These are phyloP conservation scores for Macroventuria anomochaeta DNA, from an alignment of 2,329 filamentous ascomycete genomes.

Conservation along the genomic window DNA sequence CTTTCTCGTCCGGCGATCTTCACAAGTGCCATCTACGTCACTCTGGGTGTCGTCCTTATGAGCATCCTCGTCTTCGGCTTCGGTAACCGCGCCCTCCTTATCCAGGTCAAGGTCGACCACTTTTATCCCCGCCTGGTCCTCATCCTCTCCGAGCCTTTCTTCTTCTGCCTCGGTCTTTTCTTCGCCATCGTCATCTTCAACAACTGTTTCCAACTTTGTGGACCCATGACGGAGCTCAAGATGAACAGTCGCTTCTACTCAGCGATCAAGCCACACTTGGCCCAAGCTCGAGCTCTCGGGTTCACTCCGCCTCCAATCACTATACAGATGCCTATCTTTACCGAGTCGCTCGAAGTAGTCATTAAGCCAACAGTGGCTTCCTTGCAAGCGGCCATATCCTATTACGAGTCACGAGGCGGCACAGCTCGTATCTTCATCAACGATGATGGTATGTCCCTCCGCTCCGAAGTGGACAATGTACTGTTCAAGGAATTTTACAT, in stretches of 20 bases:
- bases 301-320: conserved; percentile 67
- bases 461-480: conserved; percentile 53
- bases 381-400: conserved; percentile 67
- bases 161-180: conserved; percentile 83
- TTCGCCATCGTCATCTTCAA: conserved; percentile 80
- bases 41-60: conserved; percentile 70
- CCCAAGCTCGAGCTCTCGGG: conserved; percentile 67
- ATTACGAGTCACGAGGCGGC: conserved; percentile 60
- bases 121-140: conserved; percentile 70
- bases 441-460: conserved; percentile 68
- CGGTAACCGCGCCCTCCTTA: conserved; percentile 71
- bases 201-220: conserved; percentile 75
- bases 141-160: conserved; percentile 69
- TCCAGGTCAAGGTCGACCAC: conserved; percentile 70
- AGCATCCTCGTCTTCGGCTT: conserved; percentile 68
- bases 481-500: conserved; percentile 54
- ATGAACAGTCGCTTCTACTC: conserved; percentile 82
- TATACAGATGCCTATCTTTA: conserved; percentile 85
- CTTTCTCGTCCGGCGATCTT: conserved; percentile 68
- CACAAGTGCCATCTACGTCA: conserved; percentile 72
- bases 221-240: conserved; percentile 73
- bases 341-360: conserved; percentile 75
- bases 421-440: conserved; percentile 70
- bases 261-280: conserved; percentile 58
- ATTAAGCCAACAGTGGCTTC: conserved; percentile 77